Evolutionary conservation across 129 eudicot species (phyloP).

Genomic region (Flaveria robusta): DNA sequence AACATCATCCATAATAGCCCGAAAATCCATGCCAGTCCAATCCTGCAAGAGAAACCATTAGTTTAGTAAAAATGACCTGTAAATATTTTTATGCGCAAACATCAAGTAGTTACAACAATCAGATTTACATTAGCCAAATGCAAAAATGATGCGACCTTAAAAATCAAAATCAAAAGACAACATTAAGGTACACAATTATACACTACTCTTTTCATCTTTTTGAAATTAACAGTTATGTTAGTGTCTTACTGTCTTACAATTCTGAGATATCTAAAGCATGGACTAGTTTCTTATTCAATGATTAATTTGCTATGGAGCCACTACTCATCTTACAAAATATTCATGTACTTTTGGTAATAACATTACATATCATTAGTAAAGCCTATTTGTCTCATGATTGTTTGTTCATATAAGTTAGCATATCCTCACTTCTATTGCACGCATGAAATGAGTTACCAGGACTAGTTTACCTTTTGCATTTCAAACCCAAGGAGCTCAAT

Average conservation of each 20-base stretch:
- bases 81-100: not conserved
- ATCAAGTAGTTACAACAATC: not conserved
- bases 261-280: not conserved
- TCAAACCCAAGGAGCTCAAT: constrained; percentile 98
- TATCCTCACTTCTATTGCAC: not conserved
- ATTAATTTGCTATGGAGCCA: not conserved
- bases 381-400: not conserved
- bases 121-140: constrained; percentile 7
- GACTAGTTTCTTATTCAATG: not conserved
- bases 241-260: not conserved
- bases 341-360: not conserved
- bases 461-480: constrained; percentile 68
- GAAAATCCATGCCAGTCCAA: constrained; percentile 94
- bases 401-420: constrained; percentile 7
- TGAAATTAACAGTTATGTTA: not conserved
- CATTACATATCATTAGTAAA: not conserved
- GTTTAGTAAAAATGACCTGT: not conserved
- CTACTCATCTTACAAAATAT: not conserved
- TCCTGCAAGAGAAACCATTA: constrained; percentile 55
- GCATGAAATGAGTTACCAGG: constrained; percentile 2
- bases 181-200: not conserved
- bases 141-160: not conserved
- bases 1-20: constrained; percentile 90
- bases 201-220: not conserved
- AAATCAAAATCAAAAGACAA: constrained; percentile 7